These are phyloP conservation scores for Panaeolus cyanescens DNA, from an alignment of 768 basidiomycete genomes.

Conservation along the genomic window DNA sequence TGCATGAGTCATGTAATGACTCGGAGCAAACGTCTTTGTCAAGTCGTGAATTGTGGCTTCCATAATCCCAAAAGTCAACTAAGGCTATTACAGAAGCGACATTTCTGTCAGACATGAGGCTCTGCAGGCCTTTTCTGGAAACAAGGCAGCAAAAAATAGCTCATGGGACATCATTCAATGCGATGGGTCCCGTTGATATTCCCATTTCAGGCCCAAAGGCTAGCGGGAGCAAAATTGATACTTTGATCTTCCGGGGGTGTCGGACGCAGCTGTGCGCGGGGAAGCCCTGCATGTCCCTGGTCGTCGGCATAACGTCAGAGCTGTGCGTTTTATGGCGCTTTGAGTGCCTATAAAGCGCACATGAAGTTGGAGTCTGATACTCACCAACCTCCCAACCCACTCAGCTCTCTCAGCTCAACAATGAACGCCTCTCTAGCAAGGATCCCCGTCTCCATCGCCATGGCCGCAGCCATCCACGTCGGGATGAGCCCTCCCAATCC, in stretches of 20 bases:
- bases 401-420: neutral
- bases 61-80: neutral
- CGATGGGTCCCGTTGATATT: neutral
- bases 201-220: neutral
- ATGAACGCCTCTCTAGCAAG: conserved; percentile 1
- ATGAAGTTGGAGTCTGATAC: neutral
- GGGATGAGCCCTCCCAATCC: conserved; percentile 1
- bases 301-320: neutral
- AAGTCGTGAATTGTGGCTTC: too few relatives aligned
- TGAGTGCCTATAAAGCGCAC: neutral
- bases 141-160: neutral
- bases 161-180: neutral
- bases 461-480: conserved; percentile 1
- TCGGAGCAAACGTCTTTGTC: too few relatives aligned
- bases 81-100: neutral
- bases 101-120: neutral
- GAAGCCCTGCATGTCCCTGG: neutral
- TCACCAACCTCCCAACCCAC: neutral
- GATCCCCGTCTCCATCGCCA: neutral
- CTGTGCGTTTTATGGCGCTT: neutral
- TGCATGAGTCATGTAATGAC: neutral
- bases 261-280: neutral
- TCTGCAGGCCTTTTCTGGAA: neutral
- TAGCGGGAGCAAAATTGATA: neutral
- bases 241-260: neutral